These are phyloP conservation scores for Microsporum canis DNA, from an alignment of 2,329 filamentous ascomycete genomes.

Conservation along the genomic window DNA sequence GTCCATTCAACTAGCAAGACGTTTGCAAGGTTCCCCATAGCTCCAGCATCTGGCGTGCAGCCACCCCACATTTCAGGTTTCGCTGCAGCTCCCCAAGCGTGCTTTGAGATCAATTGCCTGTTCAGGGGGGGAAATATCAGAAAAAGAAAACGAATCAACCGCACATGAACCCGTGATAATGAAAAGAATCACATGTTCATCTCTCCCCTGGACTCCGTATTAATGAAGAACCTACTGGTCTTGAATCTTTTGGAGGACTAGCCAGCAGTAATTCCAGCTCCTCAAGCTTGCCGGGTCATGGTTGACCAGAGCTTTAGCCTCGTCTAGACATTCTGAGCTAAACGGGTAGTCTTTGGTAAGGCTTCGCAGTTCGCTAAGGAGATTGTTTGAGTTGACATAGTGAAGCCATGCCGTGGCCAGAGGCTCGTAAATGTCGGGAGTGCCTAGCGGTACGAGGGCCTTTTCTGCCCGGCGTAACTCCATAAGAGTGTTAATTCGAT, in stretches of 20 bases:
- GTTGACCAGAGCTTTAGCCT: constrained; percentile 54
- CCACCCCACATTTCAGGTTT: constrained; percentile 61
- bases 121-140: constrained; percentile 4
- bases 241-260: constrained; percentile 55
- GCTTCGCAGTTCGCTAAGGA: constrained; percentile 58
- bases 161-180: not conserved
- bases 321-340: constrained; percentile 51
- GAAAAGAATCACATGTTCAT: not conserved
- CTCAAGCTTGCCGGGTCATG: constrained; percentile 54
- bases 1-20: constrained; percentile 59
- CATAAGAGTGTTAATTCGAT: constrained; percentile 61
- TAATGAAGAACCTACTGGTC: constrained; percentile 44
- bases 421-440: constrained; percentile 50
- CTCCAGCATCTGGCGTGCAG: constrained; percentile 43
- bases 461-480: constrained; percentile 62
- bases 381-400: constrained; percentile 59
- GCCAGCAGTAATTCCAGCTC: constrained; percentile 68
- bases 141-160: constrained; percentile 7
- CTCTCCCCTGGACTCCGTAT: not conserved
- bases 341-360: constrained; percentile 58
- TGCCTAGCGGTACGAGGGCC: constrained; percentile 47
- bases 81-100: constrained; percentile 50
- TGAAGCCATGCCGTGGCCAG: constrained; percentile 62
- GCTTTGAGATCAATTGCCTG: constrained; percentile 47
- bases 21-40: constrained; percentile 47